Evolutionary conservation across 2,329 filamentous ascomycete genomes (phyloP).

Genomic region (Aureobasidium sp.): DNA sequence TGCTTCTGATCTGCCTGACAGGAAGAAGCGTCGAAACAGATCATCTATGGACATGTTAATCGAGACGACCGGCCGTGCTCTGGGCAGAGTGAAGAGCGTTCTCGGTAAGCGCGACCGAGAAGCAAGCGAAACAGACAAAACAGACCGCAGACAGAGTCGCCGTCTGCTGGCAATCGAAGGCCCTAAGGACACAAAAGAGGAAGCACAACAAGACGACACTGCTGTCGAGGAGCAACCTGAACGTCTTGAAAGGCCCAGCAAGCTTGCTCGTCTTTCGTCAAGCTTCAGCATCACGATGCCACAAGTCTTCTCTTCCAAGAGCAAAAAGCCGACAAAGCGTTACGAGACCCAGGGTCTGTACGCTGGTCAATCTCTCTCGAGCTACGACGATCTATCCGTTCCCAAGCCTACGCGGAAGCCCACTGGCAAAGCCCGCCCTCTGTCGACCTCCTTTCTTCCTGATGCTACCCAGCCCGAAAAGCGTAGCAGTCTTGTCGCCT

Average conservation of each 20-base stretch:
- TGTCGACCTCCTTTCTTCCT: slow-evolving; percentile 4
- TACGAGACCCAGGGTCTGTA: slow-evolving; percentile 81
- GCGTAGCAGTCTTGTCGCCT: slow-evolving; percentile 46
- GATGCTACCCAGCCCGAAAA: slow-evolving; percentile 36
- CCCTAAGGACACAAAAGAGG: slow-evolving; percentile 1
- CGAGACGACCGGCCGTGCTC: slow-evolving; percentile 7
- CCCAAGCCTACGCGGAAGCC: background rate
- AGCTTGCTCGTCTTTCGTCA: slow-evolving; percentile 11
- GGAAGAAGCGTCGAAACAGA: slow-evolving; percentile 8
- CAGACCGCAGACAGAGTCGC: slow-evolving; percentile 9
- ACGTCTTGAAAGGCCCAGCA: slow-evolving; percentile 9
- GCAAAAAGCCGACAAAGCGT: slow-evolving; percentile 51
- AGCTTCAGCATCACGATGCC: slow-evolving; percentile 9
- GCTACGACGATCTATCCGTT: slow-evolving; percentile 4
- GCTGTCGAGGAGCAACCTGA: background rate
- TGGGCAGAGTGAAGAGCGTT: slow-evolving; percentile 16
- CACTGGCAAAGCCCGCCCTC: background rate
- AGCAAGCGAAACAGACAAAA: slow-evolving; percentile 23
- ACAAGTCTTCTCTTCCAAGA: background rate
- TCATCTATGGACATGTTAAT: slow-evolving; percentile 13
- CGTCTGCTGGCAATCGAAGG: background rate
- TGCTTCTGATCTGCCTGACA: background rate
- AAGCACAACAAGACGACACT: background rate
- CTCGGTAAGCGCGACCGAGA: slow-evolving; percentile 29
- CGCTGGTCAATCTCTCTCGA: slow-evolving; percentile 58